Evolutionary conservation across 345 rosid genomes (phyloP).

Genomic region (Raphanus raphanistrum): DNA sequence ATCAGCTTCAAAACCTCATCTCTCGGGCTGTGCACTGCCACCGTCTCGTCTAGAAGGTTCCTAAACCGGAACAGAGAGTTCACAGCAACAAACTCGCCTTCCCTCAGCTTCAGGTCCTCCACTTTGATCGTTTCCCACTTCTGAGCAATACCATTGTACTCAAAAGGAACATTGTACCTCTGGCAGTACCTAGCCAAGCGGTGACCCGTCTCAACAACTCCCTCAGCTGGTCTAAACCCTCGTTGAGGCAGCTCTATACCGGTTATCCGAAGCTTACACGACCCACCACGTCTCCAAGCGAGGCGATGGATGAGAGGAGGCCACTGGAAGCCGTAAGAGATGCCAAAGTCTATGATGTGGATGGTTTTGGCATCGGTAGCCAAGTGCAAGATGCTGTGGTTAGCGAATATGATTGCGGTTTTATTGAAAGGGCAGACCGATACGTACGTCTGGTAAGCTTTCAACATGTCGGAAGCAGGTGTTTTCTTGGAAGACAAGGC

Average conservation of each 20-base stretch:
- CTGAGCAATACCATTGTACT: constrained; percentile 67
- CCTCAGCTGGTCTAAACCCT: constrained; percentile 80
- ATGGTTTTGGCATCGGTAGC: constrained; percentile 48
- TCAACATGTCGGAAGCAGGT: constrained; percentile 59
- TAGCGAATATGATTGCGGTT: constrained; percentile 55
- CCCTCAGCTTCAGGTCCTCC: constrained; percentile 54
- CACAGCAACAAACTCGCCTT: constrained; percentile 63
- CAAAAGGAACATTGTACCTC: constrained; percentile 64
- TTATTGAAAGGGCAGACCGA: constrained; percentile 62
- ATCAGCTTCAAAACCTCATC: constrained; percentile 54
- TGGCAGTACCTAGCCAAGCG: constrained; percentile 70
- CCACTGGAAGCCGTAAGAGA: constrained; percentile 85
- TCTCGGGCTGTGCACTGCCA: constrained; percentile 56
- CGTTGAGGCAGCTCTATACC: constrained; percentile 80
- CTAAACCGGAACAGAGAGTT: constrained; percentile 57
- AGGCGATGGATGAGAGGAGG: constrained; percentile 64
- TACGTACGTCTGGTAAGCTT: constrained; percentile 55
- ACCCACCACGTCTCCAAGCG: constrained; percentile 50
- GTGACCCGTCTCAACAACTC: constrained; percentile 61
- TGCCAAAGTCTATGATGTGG: constrained; percentile 84
- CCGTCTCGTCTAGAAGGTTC: constrained; percentile 73
- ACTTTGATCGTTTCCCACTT: constrained; percentile 70
- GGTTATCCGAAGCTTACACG: constrained; percentile 77
- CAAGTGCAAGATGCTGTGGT: constrained; percentile 45
- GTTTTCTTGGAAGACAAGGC: constrained; percentile 46